phyloP scores from a whole-genome alignment of 2,329 filamentous ascomycete species.

The Fusarium staphyleae region DNA sequence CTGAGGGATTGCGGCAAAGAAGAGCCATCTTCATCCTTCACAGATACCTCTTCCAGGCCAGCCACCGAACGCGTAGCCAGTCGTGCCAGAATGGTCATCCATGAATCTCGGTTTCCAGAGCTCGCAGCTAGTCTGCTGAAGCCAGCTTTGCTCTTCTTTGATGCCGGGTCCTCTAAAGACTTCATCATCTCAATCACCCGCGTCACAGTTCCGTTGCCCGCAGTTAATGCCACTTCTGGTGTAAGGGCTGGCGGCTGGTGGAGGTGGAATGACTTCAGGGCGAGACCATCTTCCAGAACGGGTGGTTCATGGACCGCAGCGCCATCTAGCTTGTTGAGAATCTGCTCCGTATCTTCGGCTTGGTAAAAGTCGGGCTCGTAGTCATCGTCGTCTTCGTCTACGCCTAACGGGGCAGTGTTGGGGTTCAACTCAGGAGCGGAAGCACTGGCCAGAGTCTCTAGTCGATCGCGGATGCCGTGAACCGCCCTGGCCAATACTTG shows the following conservation, averaged over 20 bases:
- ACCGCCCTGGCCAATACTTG: slow-evolving; percentile 75
- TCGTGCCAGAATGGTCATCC: slow-evolving; percentile 86
- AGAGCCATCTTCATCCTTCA: slow-evolving; percentile 65
- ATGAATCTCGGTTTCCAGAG: slow-evolving; percentile 84
- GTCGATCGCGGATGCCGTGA: slow-evolving; percentile 64
- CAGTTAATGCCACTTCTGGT: slow-evolving; percentile 72
- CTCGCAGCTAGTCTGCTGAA: slow-evolving; percentile 86
- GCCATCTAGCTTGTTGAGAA: slow-evolving; percentile 77
- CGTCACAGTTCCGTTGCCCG: slow-evolving; percentile 76
- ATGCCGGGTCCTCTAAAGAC: slow-evolving; percentile 70
- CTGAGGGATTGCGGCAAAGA: slow-evolving; percentile 57
- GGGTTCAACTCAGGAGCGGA: slow-evolving; percentile 60
- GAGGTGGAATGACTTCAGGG: slow-evolving; percentile 79
- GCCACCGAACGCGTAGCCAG: slow-evolving; percentile 81
- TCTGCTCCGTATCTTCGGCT: slow-evolving; percentile 78
- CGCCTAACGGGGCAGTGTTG: slow-evolving; percentile 66
- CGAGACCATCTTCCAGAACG: slow-evolving; percentile 55
- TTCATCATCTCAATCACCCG: slow-evolving; percentile 82
- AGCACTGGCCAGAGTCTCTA: slow-evolving; percentile 54
- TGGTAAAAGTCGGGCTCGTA: slow-evolving; percentile 89
- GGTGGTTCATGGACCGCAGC: slow-evolving; percentile 59
- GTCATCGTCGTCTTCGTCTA: slow-evolving; percentile 82
- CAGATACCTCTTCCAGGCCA: slow-evolving; percentile 66
- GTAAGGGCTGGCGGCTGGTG: slow-evolving; percentile 78
- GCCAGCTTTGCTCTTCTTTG: slow-evolving; percentile 71